Percentiles rank a stretch among this genome's conserved stretches.
Conservation (phyloP, 371 early-diverging fungal genomes). For the Coemansia sp. region DNA sequence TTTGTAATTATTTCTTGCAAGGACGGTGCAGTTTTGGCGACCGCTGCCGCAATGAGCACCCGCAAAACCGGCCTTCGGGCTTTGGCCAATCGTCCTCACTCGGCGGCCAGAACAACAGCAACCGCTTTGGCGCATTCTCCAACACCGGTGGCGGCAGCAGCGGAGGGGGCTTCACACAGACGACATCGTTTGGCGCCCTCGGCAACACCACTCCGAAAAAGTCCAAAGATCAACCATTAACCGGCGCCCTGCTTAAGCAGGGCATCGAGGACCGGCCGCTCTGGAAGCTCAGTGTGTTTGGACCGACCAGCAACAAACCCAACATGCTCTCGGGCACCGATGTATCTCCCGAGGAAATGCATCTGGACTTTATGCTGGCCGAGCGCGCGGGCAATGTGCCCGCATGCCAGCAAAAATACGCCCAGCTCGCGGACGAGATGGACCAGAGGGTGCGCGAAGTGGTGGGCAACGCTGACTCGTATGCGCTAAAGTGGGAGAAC, state of each 20-base stretch:
- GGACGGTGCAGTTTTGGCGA: conserved; percentile 50
- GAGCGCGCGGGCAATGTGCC: conserved; percentile 3
- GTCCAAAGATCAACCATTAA: not conserved
- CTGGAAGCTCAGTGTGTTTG: conserved; percentile 42
- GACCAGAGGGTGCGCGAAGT: conserved; percentile 13
- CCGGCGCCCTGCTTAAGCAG: conserved; percentile 5
- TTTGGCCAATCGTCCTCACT: conserved; percentile 45
- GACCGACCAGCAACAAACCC: conserved; percentile 21
- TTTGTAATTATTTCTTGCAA: conserved; percentile 49
- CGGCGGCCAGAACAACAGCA: conserved; percentile 3
- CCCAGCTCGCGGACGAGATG: conserved; percentile 16
- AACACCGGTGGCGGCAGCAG: not conserved
- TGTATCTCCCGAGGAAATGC: conserved; percentile 44
- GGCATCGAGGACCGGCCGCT: conserved; percentile 21
- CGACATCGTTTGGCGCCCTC: conserved; percentile 9
- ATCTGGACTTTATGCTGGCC: conserved; percentile 26
- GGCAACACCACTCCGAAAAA: not conserved
- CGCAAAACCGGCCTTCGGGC: conserved; percentile 28
- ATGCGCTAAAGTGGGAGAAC: conserved; percentile 24
- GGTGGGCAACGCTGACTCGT: conserved; percentile 3
- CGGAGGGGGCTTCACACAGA: conserved; percentile 13
- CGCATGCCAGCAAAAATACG: conserved; percentile 31
- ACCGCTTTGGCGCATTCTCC: conserved; percentile 12
- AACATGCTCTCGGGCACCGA: conserved; percentile 36
- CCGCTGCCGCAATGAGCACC: conserved; percentile 51